phyloP scores from a whole-genome alignment of 2,329 filamentous ascomycete genomes.

The Exophiala aquamarina region DNA sequence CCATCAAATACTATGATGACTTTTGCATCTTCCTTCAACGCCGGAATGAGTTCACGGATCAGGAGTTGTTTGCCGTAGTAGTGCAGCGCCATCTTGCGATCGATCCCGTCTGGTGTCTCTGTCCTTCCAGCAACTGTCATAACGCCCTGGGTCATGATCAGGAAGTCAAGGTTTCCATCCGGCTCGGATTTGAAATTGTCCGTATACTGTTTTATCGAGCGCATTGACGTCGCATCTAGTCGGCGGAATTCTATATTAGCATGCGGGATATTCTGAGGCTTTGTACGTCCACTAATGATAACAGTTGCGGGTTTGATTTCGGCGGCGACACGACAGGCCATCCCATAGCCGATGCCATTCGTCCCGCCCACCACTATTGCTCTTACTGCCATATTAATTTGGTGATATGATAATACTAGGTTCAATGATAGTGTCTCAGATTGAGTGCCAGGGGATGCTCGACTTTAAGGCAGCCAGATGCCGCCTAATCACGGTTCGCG shows the following conservation, averaged over 20 bases:
- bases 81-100: constrained; percentile 48
- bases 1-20: constrained; percentile 37
- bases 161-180: constrained; percentile 37
- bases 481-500: no score
- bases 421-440: no score
- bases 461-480: no score
- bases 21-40: constrained; percentile 30
- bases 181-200: constrained; percentile 14
- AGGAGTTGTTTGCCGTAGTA: constrained; percentile 49
- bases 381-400: not conserved
- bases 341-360: constrained; percentile 38
- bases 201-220: constrained; percentile 11
- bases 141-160: constrained; percentile 40
- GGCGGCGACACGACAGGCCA: constrained; percentile 37
- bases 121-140: constrained; percentile 33
- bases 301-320: constrained; percentile 29
- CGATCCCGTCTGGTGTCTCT: constrained; percentile 47
- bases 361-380: constrained; percentile 39
- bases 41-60: constrained; percentile 41
- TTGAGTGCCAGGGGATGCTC: no score
- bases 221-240: constrained; percentile 8
- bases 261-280: constrained; percentile 27
- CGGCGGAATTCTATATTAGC: constrained; percentile 10
- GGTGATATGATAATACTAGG: no score
- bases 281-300: constrained; percentile 36